Percentiles rank a stretch among this genome's conserved stretches.
phyloP scores from a whole-genome alignment of 1,284 basidiomycete genomes.

The Coniophora puteana region DNA sequence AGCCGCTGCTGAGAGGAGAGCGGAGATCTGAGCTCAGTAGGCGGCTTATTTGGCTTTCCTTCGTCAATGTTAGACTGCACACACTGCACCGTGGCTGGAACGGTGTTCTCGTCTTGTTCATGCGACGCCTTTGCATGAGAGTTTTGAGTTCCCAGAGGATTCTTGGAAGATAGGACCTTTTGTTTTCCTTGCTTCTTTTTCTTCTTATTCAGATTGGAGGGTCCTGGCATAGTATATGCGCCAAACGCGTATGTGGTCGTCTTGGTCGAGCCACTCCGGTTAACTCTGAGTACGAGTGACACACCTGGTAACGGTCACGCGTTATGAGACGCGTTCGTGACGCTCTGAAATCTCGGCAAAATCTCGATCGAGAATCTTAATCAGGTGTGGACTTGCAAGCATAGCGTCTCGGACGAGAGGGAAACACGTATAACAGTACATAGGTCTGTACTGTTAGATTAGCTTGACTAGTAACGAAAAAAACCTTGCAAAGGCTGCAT shows the following conservation, averaged over 20 bases:
- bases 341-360: conserved; percentile 2
- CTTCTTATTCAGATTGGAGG: conserved; percentile 41
- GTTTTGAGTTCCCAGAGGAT: conserved; percentile 1
- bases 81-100: not conserved
- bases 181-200: conserved; percentile 33
- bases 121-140: too few relatives aligned
- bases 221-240: conserved; percentile 38
- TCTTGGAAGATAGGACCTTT: conserved; percentile 10
- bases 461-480: too few relatives aligned
- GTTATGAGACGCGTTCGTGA: conserved; percentile 29
- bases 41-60: too few relatives aligned
- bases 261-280: not conserved
- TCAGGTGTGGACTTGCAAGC: not conserved
- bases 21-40: too few relatives aligned
- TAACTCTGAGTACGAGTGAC: not conserved
- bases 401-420: not conserved
- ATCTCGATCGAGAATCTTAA: not conserved
- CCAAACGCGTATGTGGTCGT: not conserved
- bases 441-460: too few relatives aligned
- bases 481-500: too few relatives aligned
- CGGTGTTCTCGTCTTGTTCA: too few relatives aligned
- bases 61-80: conserved; percentile 1
- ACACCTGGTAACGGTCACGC: conserved; percentile 17
- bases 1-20: too few relatives aligned
- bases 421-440: too few relatives aligned